phyloP scores from a whole-genome alignment of 148 eudicot species.

The Polygonum maritimum region DNA sequence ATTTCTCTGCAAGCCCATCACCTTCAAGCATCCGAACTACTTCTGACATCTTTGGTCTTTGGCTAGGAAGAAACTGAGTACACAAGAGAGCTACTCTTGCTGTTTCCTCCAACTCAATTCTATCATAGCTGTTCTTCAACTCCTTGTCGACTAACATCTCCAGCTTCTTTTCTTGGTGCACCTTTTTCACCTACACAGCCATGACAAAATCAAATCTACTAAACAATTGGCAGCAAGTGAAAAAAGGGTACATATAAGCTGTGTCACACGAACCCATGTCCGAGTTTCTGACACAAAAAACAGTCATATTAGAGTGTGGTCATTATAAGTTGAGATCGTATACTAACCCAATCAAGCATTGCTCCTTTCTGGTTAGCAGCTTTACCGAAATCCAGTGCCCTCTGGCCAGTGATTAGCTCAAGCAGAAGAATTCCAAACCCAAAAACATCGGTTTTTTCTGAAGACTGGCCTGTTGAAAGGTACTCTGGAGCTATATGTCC shows the following conservation, averaged over 20 bases:
- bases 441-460: constrained; percentile 80
- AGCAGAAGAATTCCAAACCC: constrained; percentile 74
- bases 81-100: constrained; percentile 86
- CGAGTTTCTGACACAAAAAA: too few relatives aligned
- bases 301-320: not conserved
- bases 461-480: constrained; percentile 82
- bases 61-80: constrained; percentile 71
- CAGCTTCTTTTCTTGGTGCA: constrained; percentile 75
- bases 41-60: constrained; percentile 94
- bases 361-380: constrained; percentile 75
- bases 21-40: constrained; percentile 94
- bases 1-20: constrained; percentile 93
- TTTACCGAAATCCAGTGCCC: constrained; percentile 76
- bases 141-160: constrained; percentile 79
- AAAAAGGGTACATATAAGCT: not conserved
- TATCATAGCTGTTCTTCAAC: constrained; percentile 53
- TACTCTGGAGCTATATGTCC: constrained; percentile 87
- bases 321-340: not conserved
- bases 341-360: constrained; percentile 74
- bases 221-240: not conserved
- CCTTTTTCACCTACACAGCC: constrained; percentile 54
- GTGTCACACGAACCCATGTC: too few relatives aligned
- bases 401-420: constrained; percentile 75
- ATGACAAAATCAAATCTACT: not conserved
- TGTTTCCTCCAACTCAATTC: constrained; percentile 83